Evolutionary conservation across 1,139 yeast genomes (phyloP).

Genomic region (Nadsonia starkeyi-henricii): DNA sequence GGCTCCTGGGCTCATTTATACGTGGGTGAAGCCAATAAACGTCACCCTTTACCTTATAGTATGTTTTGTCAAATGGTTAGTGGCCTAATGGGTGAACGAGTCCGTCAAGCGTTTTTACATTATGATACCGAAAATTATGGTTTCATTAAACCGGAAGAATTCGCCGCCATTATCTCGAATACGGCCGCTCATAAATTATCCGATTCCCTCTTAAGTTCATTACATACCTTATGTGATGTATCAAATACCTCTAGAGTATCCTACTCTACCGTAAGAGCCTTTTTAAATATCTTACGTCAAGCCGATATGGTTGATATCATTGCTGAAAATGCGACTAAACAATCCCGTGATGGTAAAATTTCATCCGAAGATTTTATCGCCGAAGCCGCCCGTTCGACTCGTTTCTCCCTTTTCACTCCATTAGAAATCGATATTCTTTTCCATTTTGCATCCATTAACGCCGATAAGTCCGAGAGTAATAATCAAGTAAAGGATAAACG

Average conservation of each 20-base stretch:
- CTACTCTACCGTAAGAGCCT: conserved; percentile 32
- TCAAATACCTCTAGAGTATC: conserved; percentile 25
- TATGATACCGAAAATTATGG: conserved; percentile 27
- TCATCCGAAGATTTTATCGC: conserved; percentile 26
- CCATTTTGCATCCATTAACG: conserved; percentile 28
- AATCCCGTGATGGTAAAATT: conserved; percentile 25
- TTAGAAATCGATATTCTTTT: conserved; percentile 31
- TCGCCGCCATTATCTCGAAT: conserved; percentile 25
- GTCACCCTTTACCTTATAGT: conserved; percentile 28
- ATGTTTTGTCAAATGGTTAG: conserved; percentile 33
- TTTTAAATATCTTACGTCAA: conserved; percentile 29
- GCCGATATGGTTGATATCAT: conserved; percentile 29
- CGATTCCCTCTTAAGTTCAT: conserved; percentile 24
- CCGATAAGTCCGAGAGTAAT: conserved; percentile 9
- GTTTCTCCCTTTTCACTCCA: conserved; percentile 31
- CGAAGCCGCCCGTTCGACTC: conserved; percentile 28
- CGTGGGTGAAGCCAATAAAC: conserved; percentile 25
- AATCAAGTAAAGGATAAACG: background rate
- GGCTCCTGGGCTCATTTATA: conserved; percentile 29
- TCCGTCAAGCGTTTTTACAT: conserved; percentile 30
- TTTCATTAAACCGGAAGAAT: conserved; percentile 28
- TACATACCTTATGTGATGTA: conserved; percentile 27
- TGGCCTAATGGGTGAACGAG: conserved; percentile 33
- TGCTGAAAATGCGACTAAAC: conserved; percentile 22
- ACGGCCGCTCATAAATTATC: conserved; percentile 31